Conservation (phyloP, 768 basidiomycete genomes). For the Neoboletus subvelutipes region DNA sequence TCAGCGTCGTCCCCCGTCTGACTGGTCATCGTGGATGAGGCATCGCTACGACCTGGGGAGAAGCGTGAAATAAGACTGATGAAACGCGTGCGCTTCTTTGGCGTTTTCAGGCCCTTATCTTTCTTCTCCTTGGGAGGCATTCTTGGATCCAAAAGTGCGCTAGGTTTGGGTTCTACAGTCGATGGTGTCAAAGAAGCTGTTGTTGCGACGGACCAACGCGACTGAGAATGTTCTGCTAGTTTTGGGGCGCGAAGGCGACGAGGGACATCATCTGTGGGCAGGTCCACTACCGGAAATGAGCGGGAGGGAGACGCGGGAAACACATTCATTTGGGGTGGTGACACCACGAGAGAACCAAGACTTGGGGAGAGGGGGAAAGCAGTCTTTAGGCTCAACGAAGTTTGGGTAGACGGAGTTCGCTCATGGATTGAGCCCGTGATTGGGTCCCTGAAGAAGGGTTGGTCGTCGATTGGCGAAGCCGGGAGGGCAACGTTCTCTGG, state of each 20-base stretch:
- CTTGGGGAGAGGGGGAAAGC: conserved; percentile 8
- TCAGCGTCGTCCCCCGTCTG: conserved; percentile 10
- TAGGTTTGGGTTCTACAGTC: conserved; percentile 8
- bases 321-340: conserved; percentile 5
- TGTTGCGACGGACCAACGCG: conserved; percentile 32
- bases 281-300: neutral
- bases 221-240: conserved; percentile 13
- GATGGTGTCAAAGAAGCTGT: conserved; percentile 30
- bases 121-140: conserved; percentile 20
- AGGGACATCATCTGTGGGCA: neutral
- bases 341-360: neutral
- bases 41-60: conserved; percentile 30
- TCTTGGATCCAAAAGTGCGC: conserved; percentile 7
- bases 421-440: neutral
- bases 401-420: conserved; percentile 5
- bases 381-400: neutral
- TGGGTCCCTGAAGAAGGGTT: neutral
- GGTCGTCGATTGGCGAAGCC: conserved; percentile 21
- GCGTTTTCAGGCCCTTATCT: conserved; percentile 24
- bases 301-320: conserved; percentile 8
- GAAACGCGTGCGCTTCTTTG: conserved; percentile 33
- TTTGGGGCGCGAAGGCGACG: conserved; percentile 7
- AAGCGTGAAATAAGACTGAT: conserved; percentile 33
- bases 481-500: conserved; percentile 30
- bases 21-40: conserved; percentile 5